Percentiles rank a stretch among this genome's conserved stretches.
Conservation (phyloP, 371 early-diverging fungal species). For the Mucor piriformis region DNA sequence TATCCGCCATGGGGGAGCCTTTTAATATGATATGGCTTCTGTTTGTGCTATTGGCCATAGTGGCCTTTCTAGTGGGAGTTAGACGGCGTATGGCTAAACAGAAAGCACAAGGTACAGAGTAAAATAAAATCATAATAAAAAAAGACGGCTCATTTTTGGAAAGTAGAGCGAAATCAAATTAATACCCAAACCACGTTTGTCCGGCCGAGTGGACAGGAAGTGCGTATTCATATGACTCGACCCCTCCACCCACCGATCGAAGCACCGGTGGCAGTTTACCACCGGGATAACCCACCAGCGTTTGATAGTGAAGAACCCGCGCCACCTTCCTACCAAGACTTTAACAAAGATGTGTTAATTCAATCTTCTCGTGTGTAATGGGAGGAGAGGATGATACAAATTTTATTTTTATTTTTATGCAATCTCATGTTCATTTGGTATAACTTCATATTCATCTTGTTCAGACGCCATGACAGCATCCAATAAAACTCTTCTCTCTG, state of each 20-base stretch:
- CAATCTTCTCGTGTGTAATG: constrained; percentile 1
- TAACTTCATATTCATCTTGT: not conserved
- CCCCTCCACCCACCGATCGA: not conserved
- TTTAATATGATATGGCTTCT: constrained; percentile 22
- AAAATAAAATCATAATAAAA: too few species aligned
- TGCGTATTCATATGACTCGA: constrained; percentile 7
- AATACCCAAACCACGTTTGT: not conserved
- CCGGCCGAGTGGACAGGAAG: constrained; percentile 6
- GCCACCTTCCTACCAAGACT: constrained; percentile 36
- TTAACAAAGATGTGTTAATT: constrained; percentile 23
- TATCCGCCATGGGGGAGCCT: not conserved
- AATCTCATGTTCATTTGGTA: constrained; percentile 1
- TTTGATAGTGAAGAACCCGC: constrained; percentile 13
- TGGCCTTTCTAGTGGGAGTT: constrained; percentile 17
- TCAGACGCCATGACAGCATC: constrained; percentile 47
- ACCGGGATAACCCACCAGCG: not conserved
- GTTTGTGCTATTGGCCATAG: constrained; percentile 19
- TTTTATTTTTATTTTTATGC: not conserved
- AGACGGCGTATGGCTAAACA: constrained; percentile 7
- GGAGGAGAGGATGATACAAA: not conserved
- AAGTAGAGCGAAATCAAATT: too few species aligned
- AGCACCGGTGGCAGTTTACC: not conserved
- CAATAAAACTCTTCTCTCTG: constrained; percentile 55
- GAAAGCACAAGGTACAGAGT: too few species aligned
- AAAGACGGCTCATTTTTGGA: not conserved